Base-by-base conservation (phyloP, 2,329 filamentous ascomycete species). In the Aspergillus tanneri region DNA sequence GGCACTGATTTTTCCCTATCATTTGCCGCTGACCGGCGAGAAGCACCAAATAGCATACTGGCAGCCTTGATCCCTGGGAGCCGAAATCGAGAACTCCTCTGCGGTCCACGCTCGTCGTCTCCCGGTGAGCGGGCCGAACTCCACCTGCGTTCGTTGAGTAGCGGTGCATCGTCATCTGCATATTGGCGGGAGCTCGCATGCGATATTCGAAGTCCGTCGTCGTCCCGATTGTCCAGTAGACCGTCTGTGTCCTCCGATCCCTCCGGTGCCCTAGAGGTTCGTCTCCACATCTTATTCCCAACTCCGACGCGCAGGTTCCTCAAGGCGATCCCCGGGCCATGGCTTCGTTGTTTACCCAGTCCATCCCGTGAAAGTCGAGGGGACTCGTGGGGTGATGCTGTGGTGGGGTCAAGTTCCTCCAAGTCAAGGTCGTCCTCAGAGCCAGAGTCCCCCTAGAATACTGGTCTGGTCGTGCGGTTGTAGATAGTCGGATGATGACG, bases 91-190 rank as follows among this genome's bases (percentile, higher is more conserved):
- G 80, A 81, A 49, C 73, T 71, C 46, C 82, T 64, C 41, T 70
- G 72, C 11, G 75, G 72, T 14, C 80, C 63, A 37, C 67, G 72
- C 38, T 73, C 59, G 10, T 62, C 60, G 19, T 66, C 56, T 4
- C 50, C 58, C 21, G 62, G 56, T 19, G 70, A 62, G 41, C 61
- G 67, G 49, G 62, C 53, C 4, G 63, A 66, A 27, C 70, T 58
- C 72, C 74, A 59, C 62, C 73, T 50, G 63, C 72, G 60, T 48
- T 71, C 60, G 23, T 79, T 74, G 16, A 95, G 74, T 24, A 95
- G 76, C n/a, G 88, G 87, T 27, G 82, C 83, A 70, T 92, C 85
- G 55, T 92, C 89, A 39, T 84, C 82, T 18, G 77, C 79, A 54
- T 75, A 74, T 36, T 61, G 59, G 12, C 76, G 76, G 21, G 71